Percentiles rank a stretch among this genome's conserved stretches.
These are phyloP conservation scores for Skeletonema tropicum DNA, from an alignment of 108 stramenopile genomes.

Conservation along the genomic window DNA sequence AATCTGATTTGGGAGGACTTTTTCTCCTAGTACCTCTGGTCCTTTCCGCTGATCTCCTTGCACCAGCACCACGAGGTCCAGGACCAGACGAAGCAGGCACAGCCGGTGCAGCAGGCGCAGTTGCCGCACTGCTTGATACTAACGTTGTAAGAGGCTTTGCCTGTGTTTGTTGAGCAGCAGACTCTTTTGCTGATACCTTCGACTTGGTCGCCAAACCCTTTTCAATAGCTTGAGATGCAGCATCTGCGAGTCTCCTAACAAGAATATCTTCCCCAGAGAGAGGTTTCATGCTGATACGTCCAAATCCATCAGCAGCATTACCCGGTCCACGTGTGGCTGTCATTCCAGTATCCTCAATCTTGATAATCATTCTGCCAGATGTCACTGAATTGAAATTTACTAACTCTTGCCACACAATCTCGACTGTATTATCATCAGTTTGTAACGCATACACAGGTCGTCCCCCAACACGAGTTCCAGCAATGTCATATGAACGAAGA, in stretches of 20 bases:
- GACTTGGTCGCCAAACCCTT: conserved; percentile 83
- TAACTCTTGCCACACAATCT: conserved; percentile 82
- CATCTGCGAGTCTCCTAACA: conserved; percentile 74
- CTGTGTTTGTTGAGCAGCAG: conserved; percentile 2
- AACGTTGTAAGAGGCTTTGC: conserved; percentile 31
- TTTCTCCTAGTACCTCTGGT: conserved; percentile 54
- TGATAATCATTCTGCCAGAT: conserved; percentile 71
- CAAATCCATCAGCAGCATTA: conserved; percentile 71
- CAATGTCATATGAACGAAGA: conserved; percentile 81
- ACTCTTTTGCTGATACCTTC: conserved; percentile 12
- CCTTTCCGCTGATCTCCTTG: conserved; percentile 71
- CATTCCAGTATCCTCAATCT: conserved; percentile 57
- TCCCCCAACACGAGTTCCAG: conserved; percentile 75
- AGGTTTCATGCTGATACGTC: conserved; percentile 58
- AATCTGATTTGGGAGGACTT: conserved; percentile 1
- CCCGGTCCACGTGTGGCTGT: conserved; percentile 64
- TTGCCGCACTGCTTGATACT: conserved; percentile 6
- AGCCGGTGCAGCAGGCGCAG: conserved; percentile 20
- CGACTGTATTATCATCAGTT: conserved; percentile 47
- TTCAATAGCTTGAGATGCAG: conserved; percentile 80
- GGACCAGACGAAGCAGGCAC: conserved; percentile 25
- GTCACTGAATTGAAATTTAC: conserved; percentile 67
- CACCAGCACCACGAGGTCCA: conserved; percentile 78
- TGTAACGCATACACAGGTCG: conserved; percentile 71
- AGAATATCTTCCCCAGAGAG: conserved; percentile 79